phyloP scores from a whole-genome alignment of 23 red algal genomes.

The Agarophyton chilense region DNA sequence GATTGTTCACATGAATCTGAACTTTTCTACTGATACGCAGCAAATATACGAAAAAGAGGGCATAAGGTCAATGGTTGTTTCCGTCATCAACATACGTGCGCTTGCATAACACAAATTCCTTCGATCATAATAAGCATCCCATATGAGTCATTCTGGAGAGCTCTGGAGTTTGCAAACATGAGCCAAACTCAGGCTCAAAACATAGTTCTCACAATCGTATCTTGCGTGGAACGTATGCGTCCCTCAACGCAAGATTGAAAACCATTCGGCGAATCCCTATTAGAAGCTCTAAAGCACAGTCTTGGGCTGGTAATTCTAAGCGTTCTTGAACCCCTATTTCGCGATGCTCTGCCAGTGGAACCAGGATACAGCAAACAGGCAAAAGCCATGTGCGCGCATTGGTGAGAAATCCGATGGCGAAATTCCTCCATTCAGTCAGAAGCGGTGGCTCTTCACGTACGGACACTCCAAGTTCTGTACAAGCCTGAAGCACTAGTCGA shows the following conservation, averaged over 20 bases:
- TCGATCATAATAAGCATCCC: too few relatives aligned
- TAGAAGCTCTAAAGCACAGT: constrained; percentile 10
- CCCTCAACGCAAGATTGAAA: background rate
- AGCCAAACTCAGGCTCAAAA: too few relatives aligned
- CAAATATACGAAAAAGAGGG: too few relatives aligned
- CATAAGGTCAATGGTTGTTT: too few relatives aligned
- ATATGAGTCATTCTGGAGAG: too few relatives aligned
- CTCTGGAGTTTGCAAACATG: background rate
- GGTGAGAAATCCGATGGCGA: constrained; percentile 46
- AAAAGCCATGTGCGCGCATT: constrained; percentile 41
- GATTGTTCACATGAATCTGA: too few relatives aligned
- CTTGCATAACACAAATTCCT: too few relatives aligned
- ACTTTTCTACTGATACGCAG: too few relatives aligned
- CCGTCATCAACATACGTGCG: too few relatives aligned
- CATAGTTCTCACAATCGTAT: background rate
- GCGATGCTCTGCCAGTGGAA: background rate
- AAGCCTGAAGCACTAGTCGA: constrained; percentile 12
- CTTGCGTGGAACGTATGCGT: constrained; percentile 4
- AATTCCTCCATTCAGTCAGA: constrained; percentile 10
- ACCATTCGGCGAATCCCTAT: background rate
- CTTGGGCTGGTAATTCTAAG: background rate
- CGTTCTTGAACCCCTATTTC: background rate
- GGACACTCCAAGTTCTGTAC: background rate
- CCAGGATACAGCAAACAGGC: background rate
- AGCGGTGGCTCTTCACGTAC: constrained; percentile 6